Evolutionary conservation across 2,329 filamentous ascomycete genomes (phyloP), one percentile per base, ranked within the genome.

Genomic region (Colletotrichum tamarilloi): DNA sequence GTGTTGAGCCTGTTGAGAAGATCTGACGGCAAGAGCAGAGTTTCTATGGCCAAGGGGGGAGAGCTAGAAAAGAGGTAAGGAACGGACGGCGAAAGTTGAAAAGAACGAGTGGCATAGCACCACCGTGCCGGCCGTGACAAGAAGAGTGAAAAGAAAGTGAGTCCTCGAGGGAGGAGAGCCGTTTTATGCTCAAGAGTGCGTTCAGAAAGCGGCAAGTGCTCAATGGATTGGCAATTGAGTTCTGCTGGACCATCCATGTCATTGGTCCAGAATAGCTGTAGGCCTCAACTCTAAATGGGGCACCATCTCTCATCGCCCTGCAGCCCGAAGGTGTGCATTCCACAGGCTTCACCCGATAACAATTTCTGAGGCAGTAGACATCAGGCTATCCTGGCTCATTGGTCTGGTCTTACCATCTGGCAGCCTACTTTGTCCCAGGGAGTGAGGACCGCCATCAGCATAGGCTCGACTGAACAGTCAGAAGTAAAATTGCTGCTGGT

Each of bases 51-150:
- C 59, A 59, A 35, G 5, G 53, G 38, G n/a, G 32, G 55, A 66
- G 55, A 14, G 6, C 9, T n/a, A 24, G 24, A 28, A 57, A 57
- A 28, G 56, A 35, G 38, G 22, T 46, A 58, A 64, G 42, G 3
- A 46, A 56, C 59, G 53, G 49, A 46, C 32, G 38, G 59, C 55
- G 16, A 57, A 35, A 66, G 71, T 22, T 62, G 2, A 42, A 68
- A 74, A 35, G 68, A 75, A 38, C 26, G 68, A 67, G 28, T 55
- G 64, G 68, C 69, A 32, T 58, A 32, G 73, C 64, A 76, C 75
- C 67, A 24, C 57, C 63, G 73, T 74, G 75, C 75, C 75, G 74
- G 73, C 75, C 67, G 62, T 75, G 73, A 56, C 5, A 35, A 49
- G 30, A 53, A 5, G 62, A 60, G 30, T 56, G 32, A 16, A 60